A percentile compares a stretch with the other conserved stretches of the same genome.
Conservation (phyloP, 2,329 filamentous ascomycete genomes). For the Ascochyta koolunga region DNA sequence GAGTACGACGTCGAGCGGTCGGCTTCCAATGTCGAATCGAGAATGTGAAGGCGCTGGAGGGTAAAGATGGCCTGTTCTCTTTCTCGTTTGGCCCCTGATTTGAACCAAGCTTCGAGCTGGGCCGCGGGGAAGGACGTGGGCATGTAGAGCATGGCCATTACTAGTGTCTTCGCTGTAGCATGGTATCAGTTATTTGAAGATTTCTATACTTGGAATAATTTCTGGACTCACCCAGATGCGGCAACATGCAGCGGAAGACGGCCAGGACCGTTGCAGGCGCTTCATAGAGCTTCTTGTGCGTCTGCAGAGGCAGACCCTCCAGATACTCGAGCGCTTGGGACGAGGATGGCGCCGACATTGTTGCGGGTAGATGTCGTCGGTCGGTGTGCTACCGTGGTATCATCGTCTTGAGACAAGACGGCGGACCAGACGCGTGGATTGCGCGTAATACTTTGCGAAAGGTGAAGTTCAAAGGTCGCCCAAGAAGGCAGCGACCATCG, state of each 20-base stretch:
- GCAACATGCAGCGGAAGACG: conserved; percentile 96
- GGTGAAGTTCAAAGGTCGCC: conserved; percentile 12
- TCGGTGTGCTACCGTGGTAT: conserved; percentile 36
- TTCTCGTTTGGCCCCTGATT: conserved; percentile 71
- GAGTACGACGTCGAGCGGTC: conserved; percentile 74
- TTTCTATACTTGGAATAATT: not conserved
- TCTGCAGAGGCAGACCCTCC: conserved; percentile 86
- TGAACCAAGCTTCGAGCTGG: conserved; percentile 87
- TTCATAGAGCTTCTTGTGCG: conserved; percentile 90
- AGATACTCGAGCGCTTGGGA: conserved; percentile 83
- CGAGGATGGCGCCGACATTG: conserved; percentile 61
- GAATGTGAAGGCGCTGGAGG: conserved; percentile 84
- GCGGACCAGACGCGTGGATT: conserved; percentile 22
- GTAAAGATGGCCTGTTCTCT: conserved; percentile 84
- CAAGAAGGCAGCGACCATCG: conserved; percentile 4
- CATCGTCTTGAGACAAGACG: conserved; percentile 32
- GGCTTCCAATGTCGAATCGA: conserved; percentile 61
- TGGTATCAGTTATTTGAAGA: conserved; percentile 6
- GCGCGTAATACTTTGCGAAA: conserved; percentile 18
- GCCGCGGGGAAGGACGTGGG: conserved; percentile 77
- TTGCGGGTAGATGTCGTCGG: conserved; percentile 44
- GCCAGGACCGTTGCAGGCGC: conserved; percentile 94
- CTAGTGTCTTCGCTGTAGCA: conserved; percentile 83
- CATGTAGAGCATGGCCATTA: conserved; percentile 94
- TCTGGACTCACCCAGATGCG: conserved; percentile 72